Base-by-base conservation (phyloP, 2,329 filamentous ascomycete species). In the Xylariaceae sp. region DNA sequence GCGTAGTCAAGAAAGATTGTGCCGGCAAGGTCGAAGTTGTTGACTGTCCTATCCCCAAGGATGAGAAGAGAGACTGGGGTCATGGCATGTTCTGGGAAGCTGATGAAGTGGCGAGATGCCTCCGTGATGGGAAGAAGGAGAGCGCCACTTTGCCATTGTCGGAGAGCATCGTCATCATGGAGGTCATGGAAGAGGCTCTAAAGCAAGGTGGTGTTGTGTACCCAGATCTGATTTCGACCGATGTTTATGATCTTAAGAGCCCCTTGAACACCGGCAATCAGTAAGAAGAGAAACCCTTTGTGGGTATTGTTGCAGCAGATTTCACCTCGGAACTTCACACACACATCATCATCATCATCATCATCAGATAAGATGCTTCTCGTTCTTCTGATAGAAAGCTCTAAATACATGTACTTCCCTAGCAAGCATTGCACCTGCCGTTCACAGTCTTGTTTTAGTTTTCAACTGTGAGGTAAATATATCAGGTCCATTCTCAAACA, bases 81-180 rank as follows among this genome's bases (percentile, higher is more conserved):
- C 84, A 88, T 53, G 89, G 88, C 40, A 93, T 94, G 87, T 93
- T 88, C 69, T 92, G 85, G 85, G 86, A 91, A 65, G 88, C 88
- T 1, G 87, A 91, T 63, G 87, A 89, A 71, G 85, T 80, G 53
- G 87, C 84, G 22, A 75, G 83, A 37, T 88, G 85, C 55, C 62
- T 95, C 46, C 74, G 85, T 35, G 88, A 93, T 62, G 87, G 88
- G 19, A 82, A 81, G 67, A 77, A 83, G 59, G 84, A 95, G 72
- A 89, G 88, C 62, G 75, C 77, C 38, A 76, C 76, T 11, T 69
- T 93, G 66, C 80, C 83, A 17, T 79, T 80, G 72, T 75, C 80
- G 37, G 90, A 95, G 75, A 92, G 85, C 60, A 73, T 94, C 44
- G 76, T 83, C 39, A 88, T 95, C 52, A 95, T 95, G 89, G 84